Conservation (phyloP, 2,329 filamentous ascomycete species). For the Colletotrichum incanum region DNA sequence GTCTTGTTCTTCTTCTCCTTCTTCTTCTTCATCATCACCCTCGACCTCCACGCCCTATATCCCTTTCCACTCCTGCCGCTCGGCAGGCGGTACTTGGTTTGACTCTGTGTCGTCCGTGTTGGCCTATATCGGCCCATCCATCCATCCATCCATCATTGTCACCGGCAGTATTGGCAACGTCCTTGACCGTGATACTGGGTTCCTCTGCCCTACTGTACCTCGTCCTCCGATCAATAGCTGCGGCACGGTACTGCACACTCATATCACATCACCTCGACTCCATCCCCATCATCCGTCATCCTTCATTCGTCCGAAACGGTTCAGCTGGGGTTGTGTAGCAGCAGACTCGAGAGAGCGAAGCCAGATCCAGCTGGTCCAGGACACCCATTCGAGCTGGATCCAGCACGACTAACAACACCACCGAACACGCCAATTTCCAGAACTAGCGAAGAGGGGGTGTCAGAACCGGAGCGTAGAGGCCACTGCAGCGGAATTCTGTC, state of each 20-base stretch:
- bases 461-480: neutral
- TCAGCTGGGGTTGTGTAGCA: slow-evolving; percentile 10
- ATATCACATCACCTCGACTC: slow-evolving; percentile 32
- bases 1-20: neutral
- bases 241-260: slow-evolving; percentile 38
- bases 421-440: slow-evolving; percentile 10
- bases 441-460: slow-evolving; percentile 1
- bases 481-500: neutral
- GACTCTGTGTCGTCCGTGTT: neutral
- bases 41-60: neutral
- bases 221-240: slow-evolving; percentile 30
- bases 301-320: slow-evolving; percentile 13
- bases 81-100: neutral
- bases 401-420: neutral
- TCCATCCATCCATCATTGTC: neutral
- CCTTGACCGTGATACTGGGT: slow-evolving; percentile 35
- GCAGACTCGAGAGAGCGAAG: slow-evolving; percentile 2
- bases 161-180: slow-evolving; percentile 18
- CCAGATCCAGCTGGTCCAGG: slow-evolving; percentile 7
- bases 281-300: slow-evolving; percentile 19
- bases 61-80: neutral
- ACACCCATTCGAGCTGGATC: slow-evolving; percentile 14
- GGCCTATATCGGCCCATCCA: neutral
- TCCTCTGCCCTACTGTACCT: slow-evolving; percentile 25
- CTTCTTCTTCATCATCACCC: neutral